Evolutionary conservation across 352 stramenopile genomes (phyloP).

Genomic region (Globisporangium uncinulatum): DNA sequence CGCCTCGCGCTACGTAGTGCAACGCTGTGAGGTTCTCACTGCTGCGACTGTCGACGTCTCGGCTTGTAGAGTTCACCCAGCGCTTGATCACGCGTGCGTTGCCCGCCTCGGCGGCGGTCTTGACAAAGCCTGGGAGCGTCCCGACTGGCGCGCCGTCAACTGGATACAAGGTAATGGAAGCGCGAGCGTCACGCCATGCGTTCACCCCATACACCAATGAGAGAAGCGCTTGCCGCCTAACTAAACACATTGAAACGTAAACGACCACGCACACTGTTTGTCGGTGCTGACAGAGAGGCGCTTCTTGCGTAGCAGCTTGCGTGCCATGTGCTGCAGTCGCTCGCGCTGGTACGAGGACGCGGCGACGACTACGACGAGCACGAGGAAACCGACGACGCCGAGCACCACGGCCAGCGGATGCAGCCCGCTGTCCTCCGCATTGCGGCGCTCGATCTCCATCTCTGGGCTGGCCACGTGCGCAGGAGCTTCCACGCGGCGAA

Average conservation of each 20-base stretch:
- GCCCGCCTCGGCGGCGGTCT: constrained; percentile 59
- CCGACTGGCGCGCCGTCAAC: constrained; percentile 23
- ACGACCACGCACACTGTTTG: constrained; percentile 26
- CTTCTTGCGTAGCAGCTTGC: constrained; percentile 72
- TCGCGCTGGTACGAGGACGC: constrained; percentile 78
- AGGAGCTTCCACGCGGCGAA: background rate
- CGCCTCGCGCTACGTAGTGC: constrained; percentile 66
- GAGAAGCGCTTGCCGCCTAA: background rate
- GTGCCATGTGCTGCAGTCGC: constrained; percentile 72
- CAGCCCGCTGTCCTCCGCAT: constrained; percentile 21
- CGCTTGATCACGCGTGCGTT: constrained; percentile 78
- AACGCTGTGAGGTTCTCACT: constrained; percentile 74
- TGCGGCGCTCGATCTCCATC: constrained; percentile 15
- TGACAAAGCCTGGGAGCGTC: constrained; percentile 57
- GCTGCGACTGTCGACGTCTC: constrained; percentile 63
- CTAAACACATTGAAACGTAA: background rate
- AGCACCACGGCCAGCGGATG: constrained; percentile 67
- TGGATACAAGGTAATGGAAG: background rate
- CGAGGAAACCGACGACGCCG: constrained; percentile 49
- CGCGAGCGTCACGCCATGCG: background rate
- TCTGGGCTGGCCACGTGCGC: too few species aligned
- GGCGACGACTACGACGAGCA: constrained; percentile 57
- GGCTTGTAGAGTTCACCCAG: constrained; percentile 67
- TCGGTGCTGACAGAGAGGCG: constrained; percentile 34
- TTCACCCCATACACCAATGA: background rate